Conservation (phyloP, 164 flowering plant species). For the Tetracentron sinense region DNA sequence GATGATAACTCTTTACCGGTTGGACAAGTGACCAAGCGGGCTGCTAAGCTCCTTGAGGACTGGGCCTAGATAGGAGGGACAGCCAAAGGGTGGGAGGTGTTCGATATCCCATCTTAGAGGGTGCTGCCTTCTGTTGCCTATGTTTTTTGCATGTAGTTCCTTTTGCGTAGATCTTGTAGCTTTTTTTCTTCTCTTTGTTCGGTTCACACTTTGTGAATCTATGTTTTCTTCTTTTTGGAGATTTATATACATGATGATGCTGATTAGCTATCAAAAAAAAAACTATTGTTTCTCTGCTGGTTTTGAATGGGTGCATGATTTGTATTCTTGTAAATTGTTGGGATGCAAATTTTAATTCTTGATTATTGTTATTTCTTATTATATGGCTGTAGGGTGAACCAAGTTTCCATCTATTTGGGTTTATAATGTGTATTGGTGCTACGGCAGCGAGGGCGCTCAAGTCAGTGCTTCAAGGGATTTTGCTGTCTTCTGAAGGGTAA, state of each 20-base stretch:
- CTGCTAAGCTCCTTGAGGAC: too few species aligned
- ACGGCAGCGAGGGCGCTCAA: constrained; percentile 97
- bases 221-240: not conserved
- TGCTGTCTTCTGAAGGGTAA: constrained; percentile 94
- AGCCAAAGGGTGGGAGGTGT: too few species aligned
- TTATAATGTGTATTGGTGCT: constrained; percentile 87
- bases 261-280: too few species aligned
- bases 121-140: too few species aligned
- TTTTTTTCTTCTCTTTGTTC: not conserved
- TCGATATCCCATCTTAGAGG: too few species aligned
- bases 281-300: too few species aligned
- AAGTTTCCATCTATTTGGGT: constrained; percentile 80
- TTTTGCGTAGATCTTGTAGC: too few species aligned
- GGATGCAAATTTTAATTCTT: not conserved
- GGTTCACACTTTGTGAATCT: too few species aligned
- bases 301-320: not conserved
- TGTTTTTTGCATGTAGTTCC: too few species aligned
- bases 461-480: constrained; percentile 88
- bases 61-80: too few species aligned
- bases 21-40: too few species aligned
- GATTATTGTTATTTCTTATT: not conserved
- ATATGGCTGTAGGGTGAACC: constrained; percentile 76
- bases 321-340: not conserved
- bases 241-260: not conserved
- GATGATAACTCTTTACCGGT: too few species aligned